These are phyloP conservation scores for Cenchrus purpureus DNA, from an alignment of 176 grass and related monocot genomes.

Conservation along the genomic window DNA sequence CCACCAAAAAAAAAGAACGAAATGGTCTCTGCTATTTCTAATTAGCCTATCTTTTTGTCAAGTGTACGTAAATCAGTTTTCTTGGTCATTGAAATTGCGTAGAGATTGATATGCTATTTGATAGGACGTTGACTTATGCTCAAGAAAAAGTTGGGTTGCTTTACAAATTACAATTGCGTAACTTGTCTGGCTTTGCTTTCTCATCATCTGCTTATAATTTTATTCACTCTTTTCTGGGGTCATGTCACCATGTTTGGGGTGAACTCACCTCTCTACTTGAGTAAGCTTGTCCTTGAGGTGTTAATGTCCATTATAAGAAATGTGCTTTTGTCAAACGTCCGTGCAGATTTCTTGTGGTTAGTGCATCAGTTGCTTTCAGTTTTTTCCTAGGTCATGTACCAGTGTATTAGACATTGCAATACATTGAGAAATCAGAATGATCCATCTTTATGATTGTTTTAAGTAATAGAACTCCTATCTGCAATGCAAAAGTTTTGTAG, in stretches of 20 bases:
- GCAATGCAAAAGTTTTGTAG: background rate
- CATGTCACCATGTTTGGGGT: background rate
- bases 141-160: background rate
- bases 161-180: background rate
- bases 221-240: background rate
- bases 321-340: background rate
- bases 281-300: background rate
- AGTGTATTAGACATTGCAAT: background rate
- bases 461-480: background rate
- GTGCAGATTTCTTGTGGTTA: constrained; percentile 46
- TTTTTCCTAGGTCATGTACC: background rate
- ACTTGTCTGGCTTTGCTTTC: background rate
- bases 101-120: background rate
- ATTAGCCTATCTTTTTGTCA: background rate
- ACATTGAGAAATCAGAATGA: background rate
- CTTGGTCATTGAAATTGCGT: background rate
- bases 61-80: background rate
- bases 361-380: background rate
- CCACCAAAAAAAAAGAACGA: too few relatives aligned
- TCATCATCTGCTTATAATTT: background rate
- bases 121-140: constrained; percentile 6
- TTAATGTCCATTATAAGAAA: background rate
- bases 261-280: background rate
- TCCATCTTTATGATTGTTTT: background rate
- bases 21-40: background rate